Evolutionary conservation across 2,329 filamentous ascomycete species (phyloP).

Genomic region (Penicillium sp.): DNA sequence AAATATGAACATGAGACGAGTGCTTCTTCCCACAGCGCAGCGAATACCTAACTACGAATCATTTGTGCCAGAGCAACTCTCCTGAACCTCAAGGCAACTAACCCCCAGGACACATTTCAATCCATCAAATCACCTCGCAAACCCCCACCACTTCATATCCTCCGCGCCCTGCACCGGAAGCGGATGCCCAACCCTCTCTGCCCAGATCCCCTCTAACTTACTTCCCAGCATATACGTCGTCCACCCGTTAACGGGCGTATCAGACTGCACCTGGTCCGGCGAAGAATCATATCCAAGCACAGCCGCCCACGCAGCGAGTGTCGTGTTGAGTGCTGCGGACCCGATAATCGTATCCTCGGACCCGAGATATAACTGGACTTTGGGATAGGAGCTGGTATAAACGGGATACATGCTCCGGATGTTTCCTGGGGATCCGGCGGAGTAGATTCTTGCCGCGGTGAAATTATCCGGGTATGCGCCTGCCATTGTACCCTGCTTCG

Average conservation of each 20-base stretch:
- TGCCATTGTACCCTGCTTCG: background rate
- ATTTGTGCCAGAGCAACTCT: no score
- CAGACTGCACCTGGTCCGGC: slow-evolving; percentile 2
- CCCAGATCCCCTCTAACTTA: slow-evolving; percentile 8
- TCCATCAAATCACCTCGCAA: background rate
- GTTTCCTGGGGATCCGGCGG: slow-evolving; percentile 5
- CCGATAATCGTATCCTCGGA: slow-evolving; percentile 13
- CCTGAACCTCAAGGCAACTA: no score
- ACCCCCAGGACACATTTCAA: no score
- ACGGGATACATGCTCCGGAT: slow-evolving; percentile 11
- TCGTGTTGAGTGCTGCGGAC: slow-evolving; percentile 6
- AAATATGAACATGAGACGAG: no score
- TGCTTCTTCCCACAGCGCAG: no score
- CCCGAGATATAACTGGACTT: slow-evolving; percentile 9
- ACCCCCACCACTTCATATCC: slow-evolving; percentile 17
- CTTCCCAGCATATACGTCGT: slow-evolving; percentile 12
- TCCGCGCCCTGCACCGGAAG: slow-evolving; percentile 3
- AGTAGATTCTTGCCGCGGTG: slow-evolving; percentile 8
- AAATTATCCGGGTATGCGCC: slow-evolving; percentile 9
- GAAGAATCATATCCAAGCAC: slow-evolving; percentile 5
- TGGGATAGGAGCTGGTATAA: slow-evolving; percentile 9
- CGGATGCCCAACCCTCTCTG: slow-evolving; percentile 7
- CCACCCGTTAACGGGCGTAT: background rate
- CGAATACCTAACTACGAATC: no score
- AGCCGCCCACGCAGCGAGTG: slow-evolving; percentile 4